Conservation (phyloP, 768 basidiomycete genomes). For the Suillus variegatus region DNA sequence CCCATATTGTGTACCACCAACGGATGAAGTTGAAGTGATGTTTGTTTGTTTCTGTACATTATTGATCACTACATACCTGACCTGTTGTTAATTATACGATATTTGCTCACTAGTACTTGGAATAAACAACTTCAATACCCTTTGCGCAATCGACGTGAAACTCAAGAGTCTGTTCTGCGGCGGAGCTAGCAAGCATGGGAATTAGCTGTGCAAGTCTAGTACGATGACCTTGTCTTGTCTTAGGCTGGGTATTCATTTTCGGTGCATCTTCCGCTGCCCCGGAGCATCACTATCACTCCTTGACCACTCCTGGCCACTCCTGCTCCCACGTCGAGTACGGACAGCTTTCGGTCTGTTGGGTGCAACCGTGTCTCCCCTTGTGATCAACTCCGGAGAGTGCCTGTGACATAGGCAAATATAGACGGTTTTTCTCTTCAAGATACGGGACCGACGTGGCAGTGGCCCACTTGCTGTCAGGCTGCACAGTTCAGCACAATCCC, state of each 20-base stretch:
- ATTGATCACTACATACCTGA: slow-evolving; percentile 22
- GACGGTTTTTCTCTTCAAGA: not conserved
- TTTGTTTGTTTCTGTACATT: slow-evolving; percentile 27
- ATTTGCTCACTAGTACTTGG: slow-evolving; percentile 27
- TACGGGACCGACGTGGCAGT: slow-evolving; percentile 18
- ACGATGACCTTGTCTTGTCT: not conserved
- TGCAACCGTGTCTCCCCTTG: slow-evolving; percentile 11
- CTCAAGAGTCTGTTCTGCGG: too few relatives aligned
- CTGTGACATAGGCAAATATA: slow-evolving; percentile 1
- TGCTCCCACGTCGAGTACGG: slow-evolving; percentile 20
- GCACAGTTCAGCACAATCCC: not conserved
- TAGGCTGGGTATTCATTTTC: not conserved
- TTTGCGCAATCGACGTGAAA: too few relatives aligned
- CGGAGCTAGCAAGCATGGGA: slow-evolving; percentile 14
- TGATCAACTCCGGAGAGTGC: slow-evolving; percentile 10
- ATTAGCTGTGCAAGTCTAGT: slow-evolving; percentile 9
- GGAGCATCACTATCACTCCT: slow-evolving; percentile 4
- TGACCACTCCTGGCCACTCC: not conserved
- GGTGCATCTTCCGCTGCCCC: slow-evolving; percentile 7
- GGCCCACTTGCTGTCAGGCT: not conserved
- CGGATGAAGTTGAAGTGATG: slow-evolving; percentile 19
- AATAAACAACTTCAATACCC: slow-evolving; percentile 2
- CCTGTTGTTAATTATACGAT: slow-evolving; percentile 34
- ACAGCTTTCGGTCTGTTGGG: not conserved
- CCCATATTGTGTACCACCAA: slow-evolving; percentile 20